Conservation (phyloP, 805 yeast species). For the Kregervanrija fluxuum region DNA sequence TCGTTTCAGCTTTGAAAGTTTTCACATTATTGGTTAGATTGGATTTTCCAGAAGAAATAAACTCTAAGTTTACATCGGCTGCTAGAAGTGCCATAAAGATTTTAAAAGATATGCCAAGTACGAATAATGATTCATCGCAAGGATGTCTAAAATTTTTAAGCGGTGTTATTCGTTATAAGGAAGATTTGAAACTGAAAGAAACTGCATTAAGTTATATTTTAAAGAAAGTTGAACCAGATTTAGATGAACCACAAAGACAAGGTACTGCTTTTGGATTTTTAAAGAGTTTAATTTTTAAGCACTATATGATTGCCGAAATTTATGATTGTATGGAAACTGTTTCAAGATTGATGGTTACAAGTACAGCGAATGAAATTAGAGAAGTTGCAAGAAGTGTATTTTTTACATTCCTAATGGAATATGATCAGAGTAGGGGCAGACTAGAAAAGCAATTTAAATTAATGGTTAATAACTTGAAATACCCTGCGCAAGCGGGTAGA, state of each 20-base stretch:
- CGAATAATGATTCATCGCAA: conserved; percentile 75
- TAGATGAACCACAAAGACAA: conserved; percentile 84
- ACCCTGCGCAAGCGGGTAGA: conserved; percentile 82
- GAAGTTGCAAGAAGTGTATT: conserved; percentile 79
- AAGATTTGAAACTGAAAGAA: conserved; percentile 58
- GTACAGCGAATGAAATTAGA: conserved; percentile 74
- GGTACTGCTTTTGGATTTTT: conserved; percentile 82
- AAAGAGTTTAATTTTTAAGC: conserved; percentile 68
- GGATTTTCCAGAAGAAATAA: conserved; percentile 51
- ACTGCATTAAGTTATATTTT: conserved; percentile 68
- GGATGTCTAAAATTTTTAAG: conserved; percentile 69
- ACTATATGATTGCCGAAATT: conserved; percentile 74
- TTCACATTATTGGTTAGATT: conserved; percentile 53
- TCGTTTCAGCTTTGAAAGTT: conserved; percentile 58
- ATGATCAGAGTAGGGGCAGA: conserved; percentile 85
- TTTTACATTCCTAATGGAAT: conserved; percentile 83
- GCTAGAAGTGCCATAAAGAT: conserved; percentile 55
- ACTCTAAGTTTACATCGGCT: conserved; percentile 46
- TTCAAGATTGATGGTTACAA: conserved; percentile 80
- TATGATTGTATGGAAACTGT: conserved; percentile 83
- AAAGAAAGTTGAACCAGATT: conserved; percentile 70
- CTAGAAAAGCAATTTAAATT: conserved; percentile 77
- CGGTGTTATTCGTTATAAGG: conserved; percentile 60
- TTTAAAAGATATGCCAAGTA: conserved; percentile 68
- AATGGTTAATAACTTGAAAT: conserved; percentile 71